These are phyloP conservation scores for Phytopythium sindhum DNA, from an alignment of 352 stramenopile genomes.

Conservation along the genomic window DNA sequence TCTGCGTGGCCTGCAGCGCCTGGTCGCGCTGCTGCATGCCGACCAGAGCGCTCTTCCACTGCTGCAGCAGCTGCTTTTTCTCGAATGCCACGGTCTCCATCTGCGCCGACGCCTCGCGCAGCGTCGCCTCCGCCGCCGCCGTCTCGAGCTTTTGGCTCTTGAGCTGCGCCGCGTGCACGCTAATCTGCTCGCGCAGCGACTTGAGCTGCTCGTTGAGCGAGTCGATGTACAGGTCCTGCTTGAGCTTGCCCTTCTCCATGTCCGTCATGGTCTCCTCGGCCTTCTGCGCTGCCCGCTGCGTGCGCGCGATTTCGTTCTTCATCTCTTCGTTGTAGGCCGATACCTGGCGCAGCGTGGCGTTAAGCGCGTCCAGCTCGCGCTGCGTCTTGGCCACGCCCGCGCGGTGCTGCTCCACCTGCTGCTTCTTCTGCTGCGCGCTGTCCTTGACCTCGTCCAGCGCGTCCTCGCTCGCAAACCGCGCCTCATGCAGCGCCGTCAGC, in stretches of 20 bases:
- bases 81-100: conserved; percentile 93
- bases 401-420: conserved; percentile 50
- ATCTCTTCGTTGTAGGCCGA: conserved; percentile 95
- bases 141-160: conserved; percentile 86
- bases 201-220: conserved; percentile 89
- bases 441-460: conserved; percentile 71
- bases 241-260: conserved; percentile 92
- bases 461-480: conserved; percentile 67
- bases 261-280: conserved; percentile 90
- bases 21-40: conserved; percentile 90
- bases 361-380: conserved; percentile 85
- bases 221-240: conserved; percentile 95
- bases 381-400: conserved; percentile 82
- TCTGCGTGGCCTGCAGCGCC: conserved; percentile 86
- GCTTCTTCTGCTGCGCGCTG: conserved; percentile 55
- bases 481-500: conserved; percentile 58
- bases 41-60: conserved; percentile 95
- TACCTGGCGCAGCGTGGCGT: conserved; percentile 82
- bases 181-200: conserved; percentile 84
- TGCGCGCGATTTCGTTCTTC: conserved; percentile 92
- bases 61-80: conserved; percentile 94
- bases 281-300: conserved; percentile 91
- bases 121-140: conserved; percentile 77
- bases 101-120: conserved; percentile 84
- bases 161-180: conserved; percentile 73